Evolutionary conservation across 1,284 basidiomycete species (phyloP), one percentile per base, ranked within the genome.

Genomic region (Mrakiaceae sp.): DNA sequence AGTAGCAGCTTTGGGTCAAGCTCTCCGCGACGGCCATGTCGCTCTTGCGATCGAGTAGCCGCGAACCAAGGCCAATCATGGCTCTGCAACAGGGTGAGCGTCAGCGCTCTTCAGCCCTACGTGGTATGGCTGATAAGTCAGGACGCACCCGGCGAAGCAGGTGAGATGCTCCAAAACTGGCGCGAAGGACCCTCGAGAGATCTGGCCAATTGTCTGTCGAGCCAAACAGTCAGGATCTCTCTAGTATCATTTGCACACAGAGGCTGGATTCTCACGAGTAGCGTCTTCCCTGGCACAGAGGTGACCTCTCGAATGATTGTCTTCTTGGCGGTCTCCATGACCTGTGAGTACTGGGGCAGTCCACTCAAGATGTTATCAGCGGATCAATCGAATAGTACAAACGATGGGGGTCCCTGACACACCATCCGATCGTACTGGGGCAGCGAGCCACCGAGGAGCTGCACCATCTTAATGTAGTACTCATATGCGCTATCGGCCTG

Each of bases 61-160:
- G 74, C 12, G 79, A 72, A 5, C 81, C 81, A 46, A 83, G 74
- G 3, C 78, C 81, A 3, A 82, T 72, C 81, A 82, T 82, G 2
- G 74, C 81, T 5, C 64, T 58, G 53, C 7, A 6, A 42, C 44
- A 54, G 16, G 11, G 10, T 12, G 12, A n/a, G 43, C n/a, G 12
- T 10, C 11, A 57, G 12, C 7, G 12, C n/a, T 44, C 14, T 14
- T 3, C 11, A 8, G 43, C 7, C 16, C 43, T 14, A 8, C 43
- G 42, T 14, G 3, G n/a, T 27, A 16, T 9, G 39, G 27, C 5
- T 6, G 12, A 44, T 11, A 14, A n/a, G 11, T 14, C 14, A 7
- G 47, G n/a, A 62, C 60, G 4, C 3, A 62, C 60, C 81, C 81
- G 2, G 79, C 78, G 68, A 82, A 83, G 70, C 81, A 82, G 0